A percentile compares a stretch with the other conserved stretches of the same genome.
Conservation (phyloP, 176 grass and related monocot genomes). For the Carex littledalei region DNA sequence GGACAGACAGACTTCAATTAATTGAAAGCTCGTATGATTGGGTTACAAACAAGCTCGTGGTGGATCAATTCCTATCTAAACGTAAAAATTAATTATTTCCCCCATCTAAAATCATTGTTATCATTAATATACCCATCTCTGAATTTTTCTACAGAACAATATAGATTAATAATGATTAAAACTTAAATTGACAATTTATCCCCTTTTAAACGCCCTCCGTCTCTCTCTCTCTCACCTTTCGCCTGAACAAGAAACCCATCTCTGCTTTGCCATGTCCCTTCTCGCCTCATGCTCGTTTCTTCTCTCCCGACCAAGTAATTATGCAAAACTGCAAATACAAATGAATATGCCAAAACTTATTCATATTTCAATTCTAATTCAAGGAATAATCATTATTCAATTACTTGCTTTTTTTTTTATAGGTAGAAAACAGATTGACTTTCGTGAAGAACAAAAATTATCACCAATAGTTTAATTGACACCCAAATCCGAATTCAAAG, state of each 20-base stretch:
- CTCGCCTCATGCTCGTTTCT: conserved; percentile 26
- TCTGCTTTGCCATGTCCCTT: conserved; percentile 10
- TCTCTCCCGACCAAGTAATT: conserved; percentile 19
- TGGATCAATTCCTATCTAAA: neutral
- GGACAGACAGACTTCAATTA: neutral
- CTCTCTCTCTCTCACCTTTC: too few species aligned
- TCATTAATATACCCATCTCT: too few species aligned
- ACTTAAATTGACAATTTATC: too few species aligned
- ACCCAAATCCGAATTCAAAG: neutral
- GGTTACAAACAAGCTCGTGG: neutral
- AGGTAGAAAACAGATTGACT: conserved; percentile 31
- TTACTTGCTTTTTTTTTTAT: neutral
- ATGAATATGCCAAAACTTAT: neutral
- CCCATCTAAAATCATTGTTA: too few species aligned
- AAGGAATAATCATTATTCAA: neutral
- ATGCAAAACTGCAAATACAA: neutral
- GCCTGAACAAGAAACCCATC: neutral
- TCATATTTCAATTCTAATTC: neutral
- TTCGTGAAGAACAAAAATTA: conserved; percentile 1
- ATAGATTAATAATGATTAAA: too few species aligned
- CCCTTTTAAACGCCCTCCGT: too few species aligned
- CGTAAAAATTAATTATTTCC: too few species aligned
- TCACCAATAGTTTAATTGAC: neutral
- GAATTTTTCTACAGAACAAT: too few species aligned
- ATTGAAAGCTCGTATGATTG: neutral